A percentile compares a stretch with the other conserved stretches of the same genome.
phyloP scores from a whole-genome alignment of 2,329 filamentous ascomycete species.

The Cladosporium sp. region DNA sequence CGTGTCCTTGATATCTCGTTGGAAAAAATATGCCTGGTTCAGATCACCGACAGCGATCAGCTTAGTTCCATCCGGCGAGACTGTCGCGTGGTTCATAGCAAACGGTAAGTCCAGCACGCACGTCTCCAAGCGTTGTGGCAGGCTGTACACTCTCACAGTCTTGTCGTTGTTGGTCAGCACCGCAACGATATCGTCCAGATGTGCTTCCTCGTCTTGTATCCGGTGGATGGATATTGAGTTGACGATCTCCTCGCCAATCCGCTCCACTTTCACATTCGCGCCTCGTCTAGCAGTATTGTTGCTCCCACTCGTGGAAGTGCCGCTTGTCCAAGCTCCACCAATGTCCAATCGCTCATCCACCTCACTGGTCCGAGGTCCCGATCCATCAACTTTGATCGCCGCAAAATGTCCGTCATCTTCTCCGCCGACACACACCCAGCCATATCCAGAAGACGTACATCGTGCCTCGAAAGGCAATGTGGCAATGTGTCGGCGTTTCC shows the following conservation, averaged over 20 bases:
- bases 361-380: slow-evolving; percentile 23
- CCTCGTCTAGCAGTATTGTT: slow-evolving; percentile 47
- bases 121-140: slow-evolving; percentile 64
- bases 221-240: slow-evolving; percentile 65
- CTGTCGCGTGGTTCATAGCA: slow-evolving; percentile 88
- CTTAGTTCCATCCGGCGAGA: slow-evolving; percentile 80
- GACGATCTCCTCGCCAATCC: slow-evolving; percentile 60
- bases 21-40: slow-evolving; percentile 79
- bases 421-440: slow-evolving; percentile 88
- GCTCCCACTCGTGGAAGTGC: neutral
- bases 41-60: slow-evolving; percentile 85
- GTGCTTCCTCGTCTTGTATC: slow-evolving; percentile 48
- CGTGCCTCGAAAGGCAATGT: slow-evolving; percentile 66
- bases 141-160: slow-evolving; percentile 77
- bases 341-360: slow-evolving; percentile 6
- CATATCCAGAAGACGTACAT: slow-evolving; percentile 79
- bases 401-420: slow-evolving; percentile 80
- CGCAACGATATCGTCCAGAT: slow-evolving; percentile 56
- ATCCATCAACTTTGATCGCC: slow-evolving; percentile 60
- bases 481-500: slow-evolving; percentile 70
- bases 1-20: slow-evolving; percentile 39
- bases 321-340: slow-evolving; percentile 3
- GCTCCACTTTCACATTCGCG: slow-evolving; percentile 51
- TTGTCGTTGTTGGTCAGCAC: slow-evolving; percentile 87
- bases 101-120: slow-evolving; percentile 72